Percentiles rank a stretch among this genome's conserved stretches.
These are phyloP conservation scores for Scopulariopsis brevicaulis DNA, from an alignment of 2,329 filamentous ascomycete genomes.

Conservation along the genomic window DNA sequence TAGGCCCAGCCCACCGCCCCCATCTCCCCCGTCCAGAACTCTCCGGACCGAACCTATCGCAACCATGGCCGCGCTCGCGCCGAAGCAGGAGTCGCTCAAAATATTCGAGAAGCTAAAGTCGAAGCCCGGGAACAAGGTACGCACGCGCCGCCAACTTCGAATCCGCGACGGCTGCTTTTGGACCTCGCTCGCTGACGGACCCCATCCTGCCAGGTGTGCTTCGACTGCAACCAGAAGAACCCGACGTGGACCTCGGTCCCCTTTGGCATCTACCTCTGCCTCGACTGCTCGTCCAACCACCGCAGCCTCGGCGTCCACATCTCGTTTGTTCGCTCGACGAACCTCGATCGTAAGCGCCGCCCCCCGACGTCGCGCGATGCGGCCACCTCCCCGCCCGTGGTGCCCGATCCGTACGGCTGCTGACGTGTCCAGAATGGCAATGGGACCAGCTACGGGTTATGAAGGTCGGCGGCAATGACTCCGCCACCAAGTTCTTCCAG, in stretches of 20 bases:
- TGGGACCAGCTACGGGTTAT: constrained; percentile 96
- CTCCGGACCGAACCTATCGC: constrained; percentile 10
- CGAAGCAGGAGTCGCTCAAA: constrained; percentile 90
- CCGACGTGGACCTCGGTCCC: constrained; percentile 97
- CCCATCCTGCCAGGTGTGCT: constrained; percentile 65
- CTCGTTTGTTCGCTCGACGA: constrained; percentile 96
- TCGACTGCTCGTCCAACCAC: constrained; percentile 95
- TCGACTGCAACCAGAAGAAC: constrained; percentile 95
- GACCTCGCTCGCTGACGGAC: background rate
- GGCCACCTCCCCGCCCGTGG: background rate
- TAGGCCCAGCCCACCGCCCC: background rate
- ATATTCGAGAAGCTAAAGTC: constrained; percentile 96
- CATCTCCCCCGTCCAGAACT: constrained; percentile 3
- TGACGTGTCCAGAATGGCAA: constrained; percentile 65
- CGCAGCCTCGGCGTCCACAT: constrained; percentile 97
- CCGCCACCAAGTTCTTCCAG: constrained; percentile 96
- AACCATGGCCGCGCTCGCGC: constrained; percentile 59
- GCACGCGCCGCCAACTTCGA: constrained; percentile 16
- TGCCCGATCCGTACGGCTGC: background rate
- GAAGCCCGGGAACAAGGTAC: constrained; percentile 89
- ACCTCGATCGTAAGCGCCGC: constrained; percentile 75
- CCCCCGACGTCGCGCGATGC: background rate
- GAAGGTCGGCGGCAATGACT: constrained; percentile 98
- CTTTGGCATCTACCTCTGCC: constrained; percentile 93
- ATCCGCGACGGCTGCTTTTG: background rate